Conservation (phyloP, 192 early-diverging fungal species). For the Backusella psychrophila region DNA sequence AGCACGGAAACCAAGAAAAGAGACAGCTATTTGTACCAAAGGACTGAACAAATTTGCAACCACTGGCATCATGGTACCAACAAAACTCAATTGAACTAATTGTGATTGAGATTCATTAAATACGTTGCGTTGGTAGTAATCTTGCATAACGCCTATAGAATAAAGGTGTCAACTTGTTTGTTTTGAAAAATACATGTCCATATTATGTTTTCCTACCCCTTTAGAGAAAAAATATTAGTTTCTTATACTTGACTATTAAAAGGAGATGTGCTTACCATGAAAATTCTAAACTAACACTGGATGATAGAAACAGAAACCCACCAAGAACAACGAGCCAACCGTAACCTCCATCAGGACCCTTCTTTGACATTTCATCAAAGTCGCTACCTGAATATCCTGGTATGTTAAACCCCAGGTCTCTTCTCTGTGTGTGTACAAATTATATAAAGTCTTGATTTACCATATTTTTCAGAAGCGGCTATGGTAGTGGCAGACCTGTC, state of each 20-base stretch:
- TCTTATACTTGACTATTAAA: no score
- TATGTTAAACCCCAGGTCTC: no score
- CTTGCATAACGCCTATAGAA: conserved; percentile 29
- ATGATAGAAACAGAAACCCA: not conserved
- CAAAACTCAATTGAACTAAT: conserved; percentile 16
- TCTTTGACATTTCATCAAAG: not conserved
- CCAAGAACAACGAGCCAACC: not conserved
- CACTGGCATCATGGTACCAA: conserved; percentile 16
- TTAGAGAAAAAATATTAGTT: no score
- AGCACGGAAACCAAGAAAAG: conserved; percentile 4
- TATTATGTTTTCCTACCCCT: not conserved
- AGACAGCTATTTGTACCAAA: conserved; percentile 9
- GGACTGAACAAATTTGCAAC: conserved; percentile 15
- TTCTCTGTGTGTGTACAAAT: no score
- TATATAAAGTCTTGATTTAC: not conserved
- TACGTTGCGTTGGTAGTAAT: conserved; percentile 20
- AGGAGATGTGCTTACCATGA: not conserved
- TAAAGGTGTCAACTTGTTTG: not conserved
- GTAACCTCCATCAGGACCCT: not conserved
- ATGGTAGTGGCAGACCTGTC: no score
- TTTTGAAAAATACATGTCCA: not conserved
- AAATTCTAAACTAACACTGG: not conserved
- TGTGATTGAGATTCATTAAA: conserved; percentile 14
- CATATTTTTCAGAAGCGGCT: not conserved
- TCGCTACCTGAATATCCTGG: not conserved